These are phyloP conservation scores for Thraustochytrium sp. DNA, from an alignment of 352 stramenopile species.

Conservation along the genomic window DNA sequence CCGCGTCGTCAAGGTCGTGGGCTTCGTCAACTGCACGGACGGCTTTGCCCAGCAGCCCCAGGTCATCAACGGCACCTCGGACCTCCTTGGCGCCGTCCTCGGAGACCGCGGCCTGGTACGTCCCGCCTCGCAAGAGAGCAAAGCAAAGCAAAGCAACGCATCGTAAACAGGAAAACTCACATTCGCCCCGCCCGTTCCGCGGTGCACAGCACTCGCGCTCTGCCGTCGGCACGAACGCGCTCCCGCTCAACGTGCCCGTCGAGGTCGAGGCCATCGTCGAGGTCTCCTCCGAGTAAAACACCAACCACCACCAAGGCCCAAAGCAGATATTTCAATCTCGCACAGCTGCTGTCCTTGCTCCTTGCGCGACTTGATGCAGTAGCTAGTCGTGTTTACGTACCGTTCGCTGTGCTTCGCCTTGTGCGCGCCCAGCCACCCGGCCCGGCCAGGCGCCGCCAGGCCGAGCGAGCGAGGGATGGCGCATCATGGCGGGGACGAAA, in stretches of 20 bases:
- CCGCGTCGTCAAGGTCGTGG: slow-evolving; percentile 89
- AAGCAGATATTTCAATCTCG: no score
- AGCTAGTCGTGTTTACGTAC: no score
- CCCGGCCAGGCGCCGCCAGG: no score
- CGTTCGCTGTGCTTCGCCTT: no score
- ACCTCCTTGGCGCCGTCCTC: slow-evolving; percentile 84
- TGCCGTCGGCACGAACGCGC: slow-evolving; percentile 89
- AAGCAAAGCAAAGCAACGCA: neutral
- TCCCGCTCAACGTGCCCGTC: slow-evolving; percentile 90
- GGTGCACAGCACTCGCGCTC: slow-evolving; percentile 70
- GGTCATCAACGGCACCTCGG: slow-evolving; percentile 90
- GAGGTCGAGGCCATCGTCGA: slow-evolving; percentile 95
- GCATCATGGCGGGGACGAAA: no score
- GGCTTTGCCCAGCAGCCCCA: slow-evolving; percentile 79
- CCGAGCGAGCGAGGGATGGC: no score
- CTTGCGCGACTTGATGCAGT: no score
- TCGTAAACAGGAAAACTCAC: neutral
- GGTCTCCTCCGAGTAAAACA: slow-evolving; percentile 66
- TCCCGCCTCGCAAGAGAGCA: neutral
- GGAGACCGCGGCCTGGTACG: slow-evolving; percentile 52
- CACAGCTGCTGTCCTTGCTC: no score
- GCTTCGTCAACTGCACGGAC: slow-evolving; percentile 90
- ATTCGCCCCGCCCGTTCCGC: neutral
- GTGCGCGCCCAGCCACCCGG: no score
- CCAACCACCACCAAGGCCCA: no score